Percentiles rank a stretch among this genome's conserved stretches.
These are phyloP conservation scores for Castanospermum australe DNA, from an alignment of 306 rosid species.

Conservation along the genomic window DNA sequence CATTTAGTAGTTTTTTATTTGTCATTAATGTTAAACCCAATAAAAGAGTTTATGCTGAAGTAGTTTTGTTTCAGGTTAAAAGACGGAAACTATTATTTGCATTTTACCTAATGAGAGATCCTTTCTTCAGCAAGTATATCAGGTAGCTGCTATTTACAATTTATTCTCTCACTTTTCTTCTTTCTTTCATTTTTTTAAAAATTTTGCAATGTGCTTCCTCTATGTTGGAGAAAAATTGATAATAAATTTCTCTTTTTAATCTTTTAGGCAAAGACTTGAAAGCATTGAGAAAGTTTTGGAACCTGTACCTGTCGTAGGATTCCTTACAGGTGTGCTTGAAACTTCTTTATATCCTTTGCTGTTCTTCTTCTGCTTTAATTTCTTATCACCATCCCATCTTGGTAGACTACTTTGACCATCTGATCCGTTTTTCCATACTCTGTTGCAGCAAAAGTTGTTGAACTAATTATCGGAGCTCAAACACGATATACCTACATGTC, in stretches of 20 bases:
- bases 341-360: slow-evolving; percentile 8
- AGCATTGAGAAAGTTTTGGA: slow-evolving; percentile 63
- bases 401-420: not conserved
- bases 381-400: slow-evolving; percentile 10
- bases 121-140: slow-evolving; percentile 83
- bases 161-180: not conserved
- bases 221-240: not conserved
- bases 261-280: slow-evolving; percentile 71
- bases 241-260: not conserved
- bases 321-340: slow-evolving; percentile 66
- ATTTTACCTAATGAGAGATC: slow-evolving; percentile 96
- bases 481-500: slow-evolving; percentile 88
- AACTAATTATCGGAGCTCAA: slow-evolving; percentile 85
- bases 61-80: slow-evolving; percentile 56
- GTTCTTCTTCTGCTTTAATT: not conserved
- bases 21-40: not conserved
- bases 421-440: not conserved
- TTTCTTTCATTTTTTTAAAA: not conserved
- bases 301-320: slow-evolving; percentile 76
- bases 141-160: slow-evolving; percentile 45
- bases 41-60: slow-evolving; percentile 25
- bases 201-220: not conserved
- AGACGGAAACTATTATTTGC: slow-evolving; percentile 75
- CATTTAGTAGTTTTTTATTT: not conserved
- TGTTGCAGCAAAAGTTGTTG: slow-evolving; percentile 79